Evolutionary conservation across 2,329 filamentous ascomycete genomes (phyloP).

Genomic region (Magnaporthiopsis rhizophila): DNA sequence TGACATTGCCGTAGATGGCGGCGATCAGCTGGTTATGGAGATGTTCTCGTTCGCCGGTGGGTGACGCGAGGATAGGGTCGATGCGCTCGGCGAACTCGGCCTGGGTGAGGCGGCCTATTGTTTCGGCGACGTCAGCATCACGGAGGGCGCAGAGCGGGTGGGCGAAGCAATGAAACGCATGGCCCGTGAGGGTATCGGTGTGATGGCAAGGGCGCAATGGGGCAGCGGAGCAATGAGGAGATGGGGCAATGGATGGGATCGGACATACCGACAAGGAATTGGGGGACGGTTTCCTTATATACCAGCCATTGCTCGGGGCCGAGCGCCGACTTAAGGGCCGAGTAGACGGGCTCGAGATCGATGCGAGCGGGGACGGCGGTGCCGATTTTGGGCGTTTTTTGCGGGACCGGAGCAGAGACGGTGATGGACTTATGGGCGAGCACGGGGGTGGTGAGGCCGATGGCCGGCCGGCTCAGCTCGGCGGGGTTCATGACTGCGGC

Average conservation of each 20-base stretch:
- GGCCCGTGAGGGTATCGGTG: neutral
- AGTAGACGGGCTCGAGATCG: conserved; percentile 58
- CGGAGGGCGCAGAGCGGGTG: conserved; percentile 29
- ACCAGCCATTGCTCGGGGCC: conserved; percentile 53
- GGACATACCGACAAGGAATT: conserved; percentile 53
- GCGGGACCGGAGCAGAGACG: conserved; percentile 38
- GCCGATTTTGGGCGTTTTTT: conserved; percentile 50
- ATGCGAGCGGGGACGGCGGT: conserved; percentile 58
- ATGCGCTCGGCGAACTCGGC: conserved; percentile 50
- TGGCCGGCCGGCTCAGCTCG: conserved; percentile 54
- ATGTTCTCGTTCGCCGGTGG: conserved; percentile 51
- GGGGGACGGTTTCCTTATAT: conserved; percentile 56
- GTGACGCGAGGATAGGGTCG: conserved; percentile 50
- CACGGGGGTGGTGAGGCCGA: conserved; percentile 50
- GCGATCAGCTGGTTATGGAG: conserved; percentile 61
- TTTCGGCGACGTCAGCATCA: conserved; percentile 56
- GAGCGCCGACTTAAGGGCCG: conserved; percentile 51
- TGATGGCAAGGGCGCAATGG: neutral
- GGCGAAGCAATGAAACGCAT: neutral
- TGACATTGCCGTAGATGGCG: conserved; percentile 61
- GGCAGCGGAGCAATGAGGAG: too few relatives aligned
- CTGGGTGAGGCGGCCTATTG: conserved; percentile 56
- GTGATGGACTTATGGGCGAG: conserved; percentile 50
- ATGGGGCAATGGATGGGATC: conserved; percentile 2
- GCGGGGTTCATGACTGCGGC: conserved; percentile 51